Evolutionary conservation across 495 filamentous ascomycete genomes (phyloP).

Genomic region (Penicillium nucicola): DNA sequence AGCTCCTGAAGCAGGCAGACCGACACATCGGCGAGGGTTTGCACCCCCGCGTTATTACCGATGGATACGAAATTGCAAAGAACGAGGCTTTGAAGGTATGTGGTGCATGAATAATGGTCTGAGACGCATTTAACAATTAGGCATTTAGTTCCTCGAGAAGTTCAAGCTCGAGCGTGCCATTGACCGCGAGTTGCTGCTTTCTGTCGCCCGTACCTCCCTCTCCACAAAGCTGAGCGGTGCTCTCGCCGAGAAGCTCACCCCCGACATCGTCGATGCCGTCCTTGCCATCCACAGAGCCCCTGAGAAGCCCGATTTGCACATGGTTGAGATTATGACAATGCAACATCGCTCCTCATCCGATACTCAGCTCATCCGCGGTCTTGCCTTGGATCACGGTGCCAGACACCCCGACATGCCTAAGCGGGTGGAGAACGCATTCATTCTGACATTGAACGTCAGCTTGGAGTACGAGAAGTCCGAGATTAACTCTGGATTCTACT

Average conservation of each 20-base stretch:
- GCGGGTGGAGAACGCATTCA: slow-evolving; percentile 89
- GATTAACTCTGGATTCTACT: slow-evolving; percentile 99
- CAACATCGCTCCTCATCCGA: slow-evolving; percentile 95
- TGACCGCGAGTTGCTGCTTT: slow-evolving; percentile 90
- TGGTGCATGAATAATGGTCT: background rate
- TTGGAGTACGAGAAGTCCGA: slow-evolving; percentile 99
- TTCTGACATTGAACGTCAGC: slow-evolving; percentile 93
- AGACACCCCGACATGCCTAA: slow-evolving; percentile 99
- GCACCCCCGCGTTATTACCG: slow-evolving; percentile 94
- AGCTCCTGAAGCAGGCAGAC: slow-evolving; percentile 96
- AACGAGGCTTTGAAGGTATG: slow-evolving; percentile 78
- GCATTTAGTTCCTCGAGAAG: slow-evolving; percentile 76
- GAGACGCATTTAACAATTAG: slow-evolving; percentile 9
- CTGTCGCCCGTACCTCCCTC: slow-evolving; percentile 90
- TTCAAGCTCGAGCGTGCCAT: slow-evolving; percentile 88
- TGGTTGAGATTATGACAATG: slow-evolving; percentile 99
- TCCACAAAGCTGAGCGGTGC: slow-evolving; percentile 88
- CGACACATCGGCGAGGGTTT: slow-evolving; percentile 91
- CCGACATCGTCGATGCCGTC: slow-evolving; percentile 92
- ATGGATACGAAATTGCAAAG: slow-evolving; percentile 97
- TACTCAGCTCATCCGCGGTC: slow-evolving; percentile 89
- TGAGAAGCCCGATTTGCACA: slow-evolving; percentile 93
- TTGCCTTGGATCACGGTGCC: slow-evolving; percentile 93
- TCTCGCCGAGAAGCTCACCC: slow-evolving; percentile 86
- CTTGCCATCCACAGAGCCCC: slow-evolving; percentile 87